phyloP scores from a whole-genome alignment of 1,284 basidiomycete genomes.

The Tilletia walkeri region DNA sequence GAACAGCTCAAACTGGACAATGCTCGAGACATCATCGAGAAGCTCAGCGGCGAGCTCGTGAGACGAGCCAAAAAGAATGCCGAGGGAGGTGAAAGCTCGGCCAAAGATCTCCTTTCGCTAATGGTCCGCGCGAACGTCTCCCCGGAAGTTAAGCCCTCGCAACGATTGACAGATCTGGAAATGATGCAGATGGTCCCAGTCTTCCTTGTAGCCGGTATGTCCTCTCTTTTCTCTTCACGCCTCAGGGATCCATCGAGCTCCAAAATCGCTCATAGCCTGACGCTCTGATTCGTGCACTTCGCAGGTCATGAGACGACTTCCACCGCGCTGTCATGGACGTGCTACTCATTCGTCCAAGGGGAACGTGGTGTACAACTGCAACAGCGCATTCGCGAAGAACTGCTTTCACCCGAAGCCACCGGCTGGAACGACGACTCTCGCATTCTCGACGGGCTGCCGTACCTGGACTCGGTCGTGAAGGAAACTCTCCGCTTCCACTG shows the following conservation, averaged over 20 bases:
- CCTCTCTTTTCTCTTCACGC: not conserved
- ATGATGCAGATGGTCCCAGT: not conserved
- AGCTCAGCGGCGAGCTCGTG: not conserved
- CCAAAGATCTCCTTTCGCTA: not conserved
- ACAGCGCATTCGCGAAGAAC: conserved; percentile 32
- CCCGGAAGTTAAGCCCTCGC: not conserved
- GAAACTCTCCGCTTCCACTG: conserved; percentile 45
- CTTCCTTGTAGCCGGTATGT: conserved; percentile 2
- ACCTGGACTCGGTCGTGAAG: conserved; percentile 41
- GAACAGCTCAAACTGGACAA: conserved; percentile 5
- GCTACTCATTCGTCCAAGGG: conserved; percentile 67
- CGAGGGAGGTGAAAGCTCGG: not conserved
- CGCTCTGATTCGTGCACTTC: conserved; percentile 61
- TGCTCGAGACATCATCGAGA: not conserved
- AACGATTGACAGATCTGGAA: conserved; percentile 1
- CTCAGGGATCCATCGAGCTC: not conserved
- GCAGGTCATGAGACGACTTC: conserved; percentile 81
- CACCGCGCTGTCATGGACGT: conserved; percentile 72
- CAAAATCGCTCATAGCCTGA: not conserved
- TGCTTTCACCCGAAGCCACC: conserved; percentile 15
- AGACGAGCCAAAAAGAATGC: not conserved
- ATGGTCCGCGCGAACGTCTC: conserved; percentile 6
- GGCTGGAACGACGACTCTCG: conserved; percentile 26
- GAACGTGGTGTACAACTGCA: conserved; percentile 63
- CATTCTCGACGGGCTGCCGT: conserved; percentile 30